Conservation (phyloP, 2,329 filamentous ascomycete genomes). For the Neopestalotiopsis sp. region DNA sequence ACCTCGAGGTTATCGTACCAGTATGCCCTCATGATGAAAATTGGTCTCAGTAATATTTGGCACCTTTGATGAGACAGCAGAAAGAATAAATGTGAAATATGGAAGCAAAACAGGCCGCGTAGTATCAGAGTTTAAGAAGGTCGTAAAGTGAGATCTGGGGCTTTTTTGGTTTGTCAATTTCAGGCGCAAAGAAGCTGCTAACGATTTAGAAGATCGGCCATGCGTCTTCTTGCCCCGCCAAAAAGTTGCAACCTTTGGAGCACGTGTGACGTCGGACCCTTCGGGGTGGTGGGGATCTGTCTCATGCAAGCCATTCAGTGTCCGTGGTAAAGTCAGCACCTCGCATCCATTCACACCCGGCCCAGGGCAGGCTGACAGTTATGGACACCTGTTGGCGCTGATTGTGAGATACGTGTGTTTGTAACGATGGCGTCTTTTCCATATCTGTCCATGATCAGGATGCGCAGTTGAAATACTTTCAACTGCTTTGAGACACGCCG, state of each 20-base stretch:
- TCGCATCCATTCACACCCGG: background rate
- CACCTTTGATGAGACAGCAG: background rate
- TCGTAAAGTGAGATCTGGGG: background rate
- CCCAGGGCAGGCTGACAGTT: background rate
- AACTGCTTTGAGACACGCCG: too few species aligned
- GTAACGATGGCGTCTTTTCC: too few species aligned
- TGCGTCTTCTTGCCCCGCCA: constrained; percentile 15
- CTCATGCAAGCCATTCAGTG: constrained; percentile 4
- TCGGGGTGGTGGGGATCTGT: constrained; percentile 8
- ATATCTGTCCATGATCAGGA: too few species aligned
- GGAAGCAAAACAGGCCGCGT: background rate
- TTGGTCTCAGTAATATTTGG: background rate
- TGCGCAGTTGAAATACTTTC: too few species aligned
- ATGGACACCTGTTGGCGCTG: background rate
- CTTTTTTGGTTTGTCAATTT: background rate
- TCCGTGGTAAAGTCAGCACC: constrained; percentile 13
- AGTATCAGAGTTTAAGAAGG: background rate
- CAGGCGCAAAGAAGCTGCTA: constrained; percentile 12
- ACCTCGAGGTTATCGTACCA: constrained; percentile 61
- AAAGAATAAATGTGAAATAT: background rate
- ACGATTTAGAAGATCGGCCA: constrained; percentile 3
- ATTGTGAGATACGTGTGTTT: too few species aligned
- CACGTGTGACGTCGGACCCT: constrained; percentile 6
- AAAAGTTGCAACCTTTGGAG: constrained; percentile 16
- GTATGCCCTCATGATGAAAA: constrained; percentile 59